These are phyloP conservation scores for Neopestalotiopsis clavispora DNA, from an alignment of 2,329 filamentous ascomycete genomes.

Conservation along the genomic window DNA sequence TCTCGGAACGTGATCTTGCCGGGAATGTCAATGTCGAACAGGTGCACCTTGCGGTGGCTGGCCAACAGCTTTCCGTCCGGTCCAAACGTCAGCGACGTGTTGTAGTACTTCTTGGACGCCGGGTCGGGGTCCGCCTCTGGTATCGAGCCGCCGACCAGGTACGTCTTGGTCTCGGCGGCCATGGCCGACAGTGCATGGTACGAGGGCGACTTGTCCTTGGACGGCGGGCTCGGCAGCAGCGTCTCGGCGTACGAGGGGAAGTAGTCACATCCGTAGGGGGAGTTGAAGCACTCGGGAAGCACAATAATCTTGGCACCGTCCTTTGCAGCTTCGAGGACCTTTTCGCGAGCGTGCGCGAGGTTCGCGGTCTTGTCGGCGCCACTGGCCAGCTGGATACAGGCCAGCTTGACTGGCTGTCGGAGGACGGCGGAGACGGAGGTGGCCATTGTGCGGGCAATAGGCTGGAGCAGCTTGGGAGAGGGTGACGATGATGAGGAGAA, in stretches of 20 bases:
- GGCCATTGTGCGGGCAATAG: conserved; percentile 30
- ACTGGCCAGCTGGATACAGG: conserved; percentile 80
- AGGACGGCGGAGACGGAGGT: conserved; percentile 54
- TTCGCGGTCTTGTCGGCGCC: conserved; percentile 85
- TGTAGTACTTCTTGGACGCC: conserved; percentile 75
- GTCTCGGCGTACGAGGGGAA: conserved; percentile 93
- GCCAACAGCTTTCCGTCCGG: conserved; percentile 81
- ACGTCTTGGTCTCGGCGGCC: conserved; percentile 78
- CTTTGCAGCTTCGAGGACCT: conserved; percentile 80
- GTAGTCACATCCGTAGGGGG: conserved; percentile 88
- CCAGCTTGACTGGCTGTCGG: conserved; percentile 78
- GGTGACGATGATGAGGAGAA: conserved; percentile 8
- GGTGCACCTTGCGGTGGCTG: conserved; percentile 89
- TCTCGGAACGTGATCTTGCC: conserved; percentile 92
- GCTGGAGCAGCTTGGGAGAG: conserved; percentile 16
- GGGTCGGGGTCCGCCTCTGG: conserved; percentile 72
- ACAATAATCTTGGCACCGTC: conserved; percentile 85
- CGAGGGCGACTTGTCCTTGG: conserved; percentile 73
- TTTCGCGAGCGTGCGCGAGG: conserved; percentile 77
- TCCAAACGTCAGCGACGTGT: conserved; percentile 85
- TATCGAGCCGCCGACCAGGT: conserved; percentile 90
- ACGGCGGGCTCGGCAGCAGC: conserved; percentile 77
- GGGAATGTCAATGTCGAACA: conserved; percentile 98
- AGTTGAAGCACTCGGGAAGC: conserved; percentile 98
- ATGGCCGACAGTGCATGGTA: conserved; percentile 84